Evolutionary conservation across 129 eudicot species (phyloP), one percentile per base, ranked within the genome.

Genomic region (Dittrichia graveolens): DNA sequence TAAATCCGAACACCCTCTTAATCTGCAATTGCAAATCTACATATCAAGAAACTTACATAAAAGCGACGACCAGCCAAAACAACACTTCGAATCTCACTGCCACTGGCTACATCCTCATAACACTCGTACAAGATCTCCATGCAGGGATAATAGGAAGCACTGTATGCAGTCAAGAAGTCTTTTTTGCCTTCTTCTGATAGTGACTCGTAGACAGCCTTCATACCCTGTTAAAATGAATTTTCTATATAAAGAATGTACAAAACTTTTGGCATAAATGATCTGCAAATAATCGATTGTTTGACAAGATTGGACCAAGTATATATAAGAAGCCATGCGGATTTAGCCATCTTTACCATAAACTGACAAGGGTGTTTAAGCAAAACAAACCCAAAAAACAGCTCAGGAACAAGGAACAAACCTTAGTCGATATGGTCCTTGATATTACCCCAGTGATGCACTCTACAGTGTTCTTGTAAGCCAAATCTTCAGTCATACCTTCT

Each of bases 21-120:
- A 63, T 0, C 19, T 12, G 48, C 19, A 43, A n/a, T n/a, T n/a
- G n/a, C n/a, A n/a, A n/a, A n/a, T n/a, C n/a, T 16, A 16, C 31
- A 38, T n/a, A 52, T 10, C 31, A 31, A 45, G 10, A 40, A 66
- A 79, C 90, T 68, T 87, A 94, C 98, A 74, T 87, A 80, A 82
- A 94, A 90, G 40, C 98, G 95, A 15, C 98, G 96, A 4, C 96
- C 98, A 9, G 98, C 98, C 82, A 94, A 84, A 63, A 94, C 95
- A 72, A 94, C 98, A 78, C 98, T 94, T 52, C 93, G 67, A 13
- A 94, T 94, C 86, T 94, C 98, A 77, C 90, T 94, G 31, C 98
- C 96, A 72, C 86, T 80, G 63, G 98, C 95, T 24, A 94, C 98
- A 81, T 94, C 98, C 75, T 94, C 98, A 69, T 94, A 94, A 84